Conservation (phyloP, 2,329 filamentous ascomycete species). For the Aureobasidium sp. region DNA sequence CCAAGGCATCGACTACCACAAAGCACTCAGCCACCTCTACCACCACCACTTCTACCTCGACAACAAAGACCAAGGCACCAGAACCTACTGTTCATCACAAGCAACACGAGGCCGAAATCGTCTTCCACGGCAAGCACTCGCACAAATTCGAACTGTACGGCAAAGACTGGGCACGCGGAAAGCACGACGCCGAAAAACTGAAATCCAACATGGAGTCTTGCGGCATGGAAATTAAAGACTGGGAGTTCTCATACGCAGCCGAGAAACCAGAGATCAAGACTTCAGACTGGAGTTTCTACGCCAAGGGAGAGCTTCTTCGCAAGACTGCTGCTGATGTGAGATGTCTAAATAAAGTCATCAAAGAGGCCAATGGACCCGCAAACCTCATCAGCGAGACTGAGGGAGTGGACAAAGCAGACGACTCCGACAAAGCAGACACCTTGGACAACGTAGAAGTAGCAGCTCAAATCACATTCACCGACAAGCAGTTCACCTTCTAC, state of each 20-base stretch:
- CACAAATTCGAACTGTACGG: slow-evolving; percentile 1
- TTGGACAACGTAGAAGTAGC: neutral
- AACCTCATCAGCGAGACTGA: neutral
- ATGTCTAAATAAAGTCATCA: neutral
- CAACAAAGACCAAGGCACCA: neutral
- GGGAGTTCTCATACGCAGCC: neutral
- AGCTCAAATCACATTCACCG: neutral
- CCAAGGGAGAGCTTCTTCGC: neutral
- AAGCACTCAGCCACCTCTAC: no score
- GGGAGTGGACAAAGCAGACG: neutral
- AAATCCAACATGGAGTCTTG: neutral
- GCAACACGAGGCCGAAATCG: neutral
- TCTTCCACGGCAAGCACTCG: neutral
- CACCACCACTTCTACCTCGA: neutral
- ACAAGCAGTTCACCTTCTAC: neutral
- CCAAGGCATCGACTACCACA: neutral
- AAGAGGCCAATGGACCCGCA: neutral
- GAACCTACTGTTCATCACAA: neutral
- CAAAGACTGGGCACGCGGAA: neutral
- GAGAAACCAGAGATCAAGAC: neutral
- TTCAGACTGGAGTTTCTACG: neutral
- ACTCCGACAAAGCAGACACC: no score
- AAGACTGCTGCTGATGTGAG: neutral
- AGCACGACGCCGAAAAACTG: neutral
- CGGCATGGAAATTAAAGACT: neutral